A percentile compares a stretch with the other conserved stretches of the same genome.
Evolutionary conservation across 495 filamentous ascomycete genomes (phyloP).

Genomic region (Trichoderma orchidacearum): DNA sequence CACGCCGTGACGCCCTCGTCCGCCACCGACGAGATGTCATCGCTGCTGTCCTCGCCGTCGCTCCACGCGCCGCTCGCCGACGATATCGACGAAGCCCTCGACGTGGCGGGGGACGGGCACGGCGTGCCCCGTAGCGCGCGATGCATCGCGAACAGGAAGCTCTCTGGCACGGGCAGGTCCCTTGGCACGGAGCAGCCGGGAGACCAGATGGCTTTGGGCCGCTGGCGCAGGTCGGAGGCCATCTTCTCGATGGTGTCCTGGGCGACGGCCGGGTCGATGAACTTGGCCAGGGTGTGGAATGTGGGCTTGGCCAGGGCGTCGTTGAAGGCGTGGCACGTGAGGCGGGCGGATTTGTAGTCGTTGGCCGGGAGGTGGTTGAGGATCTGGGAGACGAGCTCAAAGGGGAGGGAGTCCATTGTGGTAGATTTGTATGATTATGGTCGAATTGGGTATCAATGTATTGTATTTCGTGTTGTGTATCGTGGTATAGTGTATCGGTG

Average conservation of each 20-base stretch:
- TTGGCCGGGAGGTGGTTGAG: neutral
- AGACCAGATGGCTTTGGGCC: conserved; percentile 1
- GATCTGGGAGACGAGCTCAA: conserved; percentile 4
- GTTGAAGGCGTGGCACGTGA: conserved; percentile 1
- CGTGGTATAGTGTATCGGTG: neutral
- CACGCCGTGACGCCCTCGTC: neutral
- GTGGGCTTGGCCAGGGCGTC: conserved; percentile 3
- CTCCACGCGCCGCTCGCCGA: neutral
- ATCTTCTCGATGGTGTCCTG: neutral
- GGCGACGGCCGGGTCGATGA: conserved; percentile 3
- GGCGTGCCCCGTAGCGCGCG: neutral
- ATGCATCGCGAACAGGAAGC: neutral
- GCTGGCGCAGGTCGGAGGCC: neutral
- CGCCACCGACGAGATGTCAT: neutral
- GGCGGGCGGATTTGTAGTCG: neutral
- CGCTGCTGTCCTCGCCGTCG: neutral
- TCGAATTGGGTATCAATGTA: conserved; percentile 3
- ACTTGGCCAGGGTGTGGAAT: neutral
- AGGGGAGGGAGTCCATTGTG: conserved; percentile 3
- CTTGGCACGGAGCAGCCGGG: neutral
- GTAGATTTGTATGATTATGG: too few species aligned
- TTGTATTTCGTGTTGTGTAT: neutral
- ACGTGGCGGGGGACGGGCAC: neutral
- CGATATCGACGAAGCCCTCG: neutral
- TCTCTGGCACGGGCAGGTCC: neutral